phyloP scores from a whole-genome alignment of 2,329 filamentous ascomycete genomes.

The Penicillium sp. region DNA sequence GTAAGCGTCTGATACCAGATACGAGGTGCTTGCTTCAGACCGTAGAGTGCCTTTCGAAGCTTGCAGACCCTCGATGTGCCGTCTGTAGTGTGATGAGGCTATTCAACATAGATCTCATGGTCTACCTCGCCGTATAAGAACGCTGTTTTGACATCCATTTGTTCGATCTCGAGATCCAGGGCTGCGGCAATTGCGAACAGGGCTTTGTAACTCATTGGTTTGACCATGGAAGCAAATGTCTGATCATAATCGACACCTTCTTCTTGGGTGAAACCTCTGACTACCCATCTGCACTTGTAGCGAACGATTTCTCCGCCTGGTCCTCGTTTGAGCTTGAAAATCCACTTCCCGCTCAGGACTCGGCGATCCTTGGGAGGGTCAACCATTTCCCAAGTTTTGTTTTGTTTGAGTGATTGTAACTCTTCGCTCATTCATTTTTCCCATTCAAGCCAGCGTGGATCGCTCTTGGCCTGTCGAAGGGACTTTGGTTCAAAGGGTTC shows the following conservation, averaged over 20 bases:
- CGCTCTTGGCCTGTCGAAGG: no score
- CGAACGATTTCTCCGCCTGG: slow-evolving; percentile 16
- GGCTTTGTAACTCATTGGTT: slow-evolving; percentile 20
- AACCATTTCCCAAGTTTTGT: background rate
- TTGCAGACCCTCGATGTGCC: slow-evolving; percentile 7
- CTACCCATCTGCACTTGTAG: slow-evolving; percentile 30
- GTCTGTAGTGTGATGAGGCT: background rate
- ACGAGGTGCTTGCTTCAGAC: background rate
- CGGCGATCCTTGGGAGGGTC: background rate
- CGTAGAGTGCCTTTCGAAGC: background rate
- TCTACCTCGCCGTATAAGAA: slow-evolving; percentile 20
- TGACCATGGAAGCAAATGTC: slow-evolving; percentile 27
- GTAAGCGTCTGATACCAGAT: slow-evolving; percentile 9
- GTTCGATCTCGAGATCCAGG: slow-evolving; percentile 24
- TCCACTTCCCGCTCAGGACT: background rate
- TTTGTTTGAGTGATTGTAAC: background rate
- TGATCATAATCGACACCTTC: slow-evolving; percentile 30
- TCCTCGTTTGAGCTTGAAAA: slow-evolving; percentile 5
- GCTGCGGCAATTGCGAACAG: slow-evolving; percentile 24
- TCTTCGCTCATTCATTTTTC: background rate
- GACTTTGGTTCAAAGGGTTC: no score
- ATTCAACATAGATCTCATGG: slow-evolving; percentile 13
- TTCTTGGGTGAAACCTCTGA: slow-evolving; percentile 26
- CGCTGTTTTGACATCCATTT: slow-evolving; percentile 34
- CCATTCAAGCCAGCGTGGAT: no score